phyloP scores from a whole-genome alignment of 2,329 filamentous ascomycete genomes.

The Cladosporium sp. region DNA sequence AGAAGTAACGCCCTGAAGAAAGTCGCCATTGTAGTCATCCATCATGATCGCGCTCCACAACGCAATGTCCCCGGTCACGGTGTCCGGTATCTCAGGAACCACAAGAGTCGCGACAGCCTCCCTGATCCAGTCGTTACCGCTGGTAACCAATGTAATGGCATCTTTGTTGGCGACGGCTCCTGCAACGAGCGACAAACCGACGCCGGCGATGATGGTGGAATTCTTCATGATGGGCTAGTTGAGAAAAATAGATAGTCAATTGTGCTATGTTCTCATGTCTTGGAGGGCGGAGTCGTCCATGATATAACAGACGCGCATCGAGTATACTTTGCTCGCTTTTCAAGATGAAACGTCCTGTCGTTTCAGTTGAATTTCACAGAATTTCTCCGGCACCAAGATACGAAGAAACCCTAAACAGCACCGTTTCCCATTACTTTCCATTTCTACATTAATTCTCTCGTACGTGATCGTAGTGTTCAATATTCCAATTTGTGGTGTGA shows the following conservation, averaged over 20 bases:
- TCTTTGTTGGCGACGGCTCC: neutral
- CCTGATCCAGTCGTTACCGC: neutral
- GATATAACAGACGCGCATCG: too few relatives aligned
- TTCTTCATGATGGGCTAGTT: neutral
- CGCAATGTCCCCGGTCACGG: neutral
- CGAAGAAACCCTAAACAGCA: neutral
- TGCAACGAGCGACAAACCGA: neutral
- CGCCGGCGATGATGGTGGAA: neutral
- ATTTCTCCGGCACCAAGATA: neutral
- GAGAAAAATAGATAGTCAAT: neutral
- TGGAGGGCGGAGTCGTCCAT: too few relatives aligned
- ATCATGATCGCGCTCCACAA: constrained; percentile 3
- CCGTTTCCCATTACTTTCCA: too few relatives aligned
- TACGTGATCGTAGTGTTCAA: too few relatives aligned
- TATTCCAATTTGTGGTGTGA: too few relatives aligned
- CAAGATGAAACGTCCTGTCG: neutral
- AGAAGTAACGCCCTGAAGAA: neutral
- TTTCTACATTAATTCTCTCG: too few relatives aligned
- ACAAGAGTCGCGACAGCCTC: neutral
- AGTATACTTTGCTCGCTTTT: too few relatives aligned
- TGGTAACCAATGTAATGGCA: neutral
- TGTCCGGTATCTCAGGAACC: neutral
- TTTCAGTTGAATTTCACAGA: neutral
- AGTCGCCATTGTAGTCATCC: neutral
- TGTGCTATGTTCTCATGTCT: too few relatives aligned